Conservation (phyloP, 306 rosid species). For the Vigna unguiculata region DNA sequence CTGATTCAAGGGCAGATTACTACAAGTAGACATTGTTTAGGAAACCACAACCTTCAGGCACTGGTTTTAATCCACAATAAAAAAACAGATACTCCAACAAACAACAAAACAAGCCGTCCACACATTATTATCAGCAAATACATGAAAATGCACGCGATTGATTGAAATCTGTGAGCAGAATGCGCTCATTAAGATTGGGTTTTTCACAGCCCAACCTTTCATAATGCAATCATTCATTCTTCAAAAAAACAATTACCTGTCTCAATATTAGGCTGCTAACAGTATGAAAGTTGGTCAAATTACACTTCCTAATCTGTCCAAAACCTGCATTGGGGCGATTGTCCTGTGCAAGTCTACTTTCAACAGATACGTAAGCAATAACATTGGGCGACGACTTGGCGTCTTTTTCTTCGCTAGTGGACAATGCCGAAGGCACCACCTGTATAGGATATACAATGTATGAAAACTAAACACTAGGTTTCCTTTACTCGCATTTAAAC, state of each 20-base stretch:
- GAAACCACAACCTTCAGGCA: slow-evolving; percentile 28
- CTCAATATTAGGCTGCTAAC: slow-evolving; percentile 53
- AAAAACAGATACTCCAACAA: neutral
- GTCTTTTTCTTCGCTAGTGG: slow-evolving; percentile 42
- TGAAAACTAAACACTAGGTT: neutral
- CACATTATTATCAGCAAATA: neutral
- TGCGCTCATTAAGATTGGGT: neutral
- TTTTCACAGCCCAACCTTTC: neutral
- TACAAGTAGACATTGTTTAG: neutral
- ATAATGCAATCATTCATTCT: neutral
- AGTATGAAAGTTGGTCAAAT: slow-evolving; percentile 63
- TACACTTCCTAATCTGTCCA: slow-evolving; percentile 85
- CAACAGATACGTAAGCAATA: slow-evolving; percentile 74
- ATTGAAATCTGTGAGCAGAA: neutral
- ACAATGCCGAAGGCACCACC: slow-evolving; percentile 78
- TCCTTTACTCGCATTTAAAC: neutral
- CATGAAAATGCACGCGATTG: neutral
- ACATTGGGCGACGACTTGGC: slow-evolving; percentile 43
- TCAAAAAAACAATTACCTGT: slow-evolving; percentile 56
- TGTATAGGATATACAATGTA: slow-evolving; percentile 31
- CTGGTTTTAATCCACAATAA: neutral
- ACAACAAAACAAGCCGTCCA: neutral
- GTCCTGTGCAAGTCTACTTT: slow-evolving; percentile 42
- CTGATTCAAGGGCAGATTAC: neutral
- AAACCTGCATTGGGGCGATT: slow-evolving; percentile 39